Base-by-base conservation (phyloP, 495 filamentous ascomycete species). In the Talaromyces adpressus region DNA sequence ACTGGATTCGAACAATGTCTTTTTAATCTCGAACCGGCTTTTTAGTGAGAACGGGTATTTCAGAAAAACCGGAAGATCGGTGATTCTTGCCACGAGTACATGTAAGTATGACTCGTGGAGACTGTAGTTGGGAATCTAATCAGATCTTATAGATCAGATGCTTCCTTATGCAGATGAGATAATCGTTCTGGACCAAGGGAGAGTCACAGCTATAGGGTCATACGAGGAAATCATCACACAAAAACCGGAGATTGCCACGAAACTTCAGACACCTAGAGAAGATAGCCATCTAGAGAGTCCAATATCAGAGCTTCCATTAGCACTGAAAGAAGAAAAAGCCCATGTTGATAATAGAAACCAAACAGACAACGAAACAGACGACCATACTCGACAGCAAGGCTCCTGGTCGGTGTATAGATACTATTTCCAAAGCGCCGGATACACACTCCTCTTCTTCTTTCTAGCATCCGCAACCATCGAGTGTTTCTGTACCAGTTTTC, bases 371-470 rank as follows among this genome's bases (percentile, higher is more conserved):
- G 18, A 60, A 41, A 27, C 27, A 53, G 23, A 53, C 20, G 22
- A 53, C 23, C 18, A 53, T 25, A 53, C 14, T 25, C 71, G 76
- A 14, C 67, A 68, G 47, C 72, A 77, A 2, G 81, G 80, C 11
- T 78, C 80, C 41, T 65, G 74, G 7, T 64, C 75, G 9, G 71
- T 84, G 6, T 85, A 85, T 64, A 45, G 66, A 0, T 85, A 83
- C 63, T 87, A 87, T 57, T 70, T 82, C 6, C 65, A 66, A 9
- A 74, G 69, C 20, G 73, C 77, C 16, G 82, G 82, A 0, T 47
- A 49, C 39, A 34, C 23, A 2, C 45, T 51, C 5, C 20, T 61
- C 5, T 4, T 27, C 11, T 30, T 49, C 45, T 41, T 41, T 27
- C 27, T 61, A 27, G 66, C 66, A 62, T 71, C 6, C 7, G 47